These are phyloP conservation scores for Xylona heveae DNA, from an alignment of 495 filamentous ascomycete species.

Conservation along the genomic window DNA sequence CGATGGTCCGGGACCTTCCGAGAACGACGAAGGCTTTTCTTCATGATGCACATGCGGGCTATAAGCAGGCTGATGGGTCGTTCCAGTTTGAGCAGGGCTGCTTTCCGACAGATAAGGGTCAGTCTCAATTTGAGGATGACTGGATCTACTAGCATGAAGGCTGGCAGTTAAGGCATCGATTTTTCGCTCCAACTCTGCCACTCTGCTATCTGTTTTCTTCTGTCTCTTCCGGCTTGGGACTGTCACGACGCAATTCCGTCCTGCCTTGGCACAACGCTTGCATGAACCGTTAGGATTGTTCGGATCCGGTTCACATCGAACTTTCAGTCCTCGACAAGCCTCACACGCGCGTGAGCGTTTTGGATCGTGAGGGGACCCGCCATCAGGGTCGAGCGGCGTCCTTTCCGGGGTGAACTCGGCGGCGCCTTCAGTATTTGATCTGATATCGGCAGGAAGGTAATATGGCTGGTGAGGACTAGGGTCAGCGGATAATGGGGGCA, in stretches of 20 bases:
- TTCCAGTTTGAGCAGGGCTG: too few relatives aligned
- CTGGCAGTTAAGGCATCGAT: constrained; percentile 74
- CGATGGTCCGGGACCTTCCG: too few relatives aligned
- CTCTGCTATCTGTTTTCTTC: constrained; percentile 83
- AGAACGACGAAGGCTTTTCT: too few relatives aligned
- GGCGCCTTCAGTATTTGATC: background rate
- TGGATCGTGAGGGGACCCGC: constrained; percentile 26
- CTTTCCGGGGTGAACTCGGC: background rate
- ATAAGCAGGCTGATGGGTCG: too few relatives aligned
- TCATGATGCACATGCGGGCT: too few relatives aligned
- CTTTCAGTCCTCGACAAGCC: constrained; percentile 74
- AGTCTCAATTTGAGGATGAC: too few relatives aligned
- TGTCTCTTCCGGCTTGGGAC: constrained; percentile 67
- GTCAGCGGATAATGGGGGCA: background rate
- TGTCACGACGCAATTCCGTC: constrained; percentile 59
- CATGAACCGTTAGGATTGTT: constrained; percentile 44
- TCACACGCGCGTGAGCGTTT: constrained; percentile 86
- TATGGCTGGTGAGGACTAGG: constrained; percentile 1
- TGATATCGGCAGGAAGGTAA: constrained; percentile 1
- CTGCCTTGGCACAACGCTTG: constrained; percentile 70
- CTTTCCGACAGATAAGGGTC: too few relatives aligned
- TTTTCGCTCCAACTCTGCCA: constrained; percentile 85
- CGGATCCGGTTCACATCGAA: constrained; percentile 62
- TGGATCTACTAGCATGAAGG: constrained; percentile 36
- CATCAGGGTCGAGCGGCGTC: constrained; percentile 14